Percentiles rank a stretch among this genome's conserved stretches.
phyloP scores from a whole-genome alignment of 176 grass and related monocot genomes.

The Puya raimondii region DNA sequence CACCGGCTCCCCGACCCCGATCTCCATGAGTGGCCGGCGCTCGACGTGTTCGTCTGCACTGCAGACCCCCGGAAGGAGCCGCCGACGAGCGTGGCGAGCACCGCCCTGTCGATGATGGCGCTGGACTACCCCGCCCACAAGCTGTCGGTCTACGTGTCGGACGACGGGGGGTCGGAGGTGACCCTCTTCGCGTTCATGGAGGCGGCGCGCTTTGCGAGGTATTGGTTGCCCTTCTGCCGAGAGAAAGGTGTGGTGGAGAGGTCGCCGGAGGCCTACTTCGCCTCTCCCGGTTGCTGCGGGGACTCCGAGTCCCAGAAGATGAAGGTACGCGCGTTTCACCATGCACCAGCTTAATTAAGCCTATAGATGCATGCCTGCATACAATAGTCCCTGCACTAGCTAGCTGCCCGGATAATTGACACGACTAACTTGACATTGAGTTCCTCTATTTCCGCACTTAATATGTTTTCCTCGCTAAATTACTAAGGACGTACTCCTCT shows the following conservation, averaged over 20 bases:
- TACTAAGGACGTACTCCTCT: too few species aligned
- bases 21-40: slow-evolving; percentile 9
- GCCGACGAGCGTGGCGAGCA: slow-evolving; percentile 28
- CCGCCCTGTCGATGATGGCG: slow-evolving; percentile 28
- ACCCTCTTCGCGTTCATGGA: slow-evolving; percentile 46
- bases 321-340: slow-evolving; percentile 15
- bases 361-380: too few species aligned
- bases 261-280: slow-evolving; percentile 38
- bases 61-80: slow-evolving; percentile 39
- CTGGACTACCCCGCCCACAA: slow-evolving; percentile 33
- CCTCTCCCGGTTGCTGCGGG: neutral
- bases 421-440: too few species aligned
- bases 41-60: slow-evolving; percentile 45
- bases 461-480: too few species aligned
- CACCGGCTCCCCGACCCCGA: slow-evolving; percentile 10
- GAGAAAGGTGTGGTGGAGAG: slow-evolving; percentile 25
- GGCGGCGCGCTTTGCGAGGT: slow-evolving; percentile 27
- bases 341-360: neutral
- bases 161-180: slow-evolving; percentile 33
- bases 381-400: too few species aligned
- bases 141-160: slow-evolving; percentile 38
- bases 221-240: slow-evolving; percentile 41
- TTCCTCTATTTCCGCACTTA: too few species aligned
- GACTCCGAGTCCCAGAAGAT: slow-evolving; percentile 16
- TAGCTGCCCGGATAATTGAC: too few species aligned